Conservation (phyloP, 345 rosid genomes). For the Populus simonii region DNA sequence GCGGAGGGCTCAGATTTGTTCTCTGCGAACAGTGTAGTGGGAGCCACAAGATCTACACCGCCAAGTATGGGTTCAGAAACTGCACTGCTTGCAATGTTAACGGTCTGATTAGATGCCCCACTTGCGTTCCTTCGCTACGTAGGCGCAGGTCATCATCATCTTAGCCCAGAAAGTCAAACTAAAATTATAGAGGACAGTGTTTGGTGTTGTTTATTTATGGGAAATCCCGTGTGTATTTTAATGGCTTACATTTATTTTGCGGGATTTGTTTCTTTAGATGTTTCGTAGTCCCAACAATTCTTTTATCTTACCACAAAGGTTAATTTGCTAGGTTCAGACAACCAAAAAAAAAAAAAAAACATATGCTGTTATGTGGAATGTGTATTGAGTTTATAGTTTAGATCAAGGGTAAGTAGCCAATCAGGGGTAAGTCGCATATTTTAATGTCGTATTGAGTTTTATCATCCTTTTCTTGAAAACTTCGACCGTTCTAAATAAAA, state of each 20-base stretch:
- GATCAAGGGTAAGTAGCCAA: too few relatives aligned
- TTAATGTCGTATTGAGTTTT: too few relatives aligned
- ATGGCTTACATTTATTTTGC: background rate
- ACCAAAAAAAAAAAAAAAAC: too few relatives aligned
- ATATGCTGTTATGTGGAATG: too few relatives aligned
- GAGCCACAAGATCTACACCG: constrained; percentile 57
- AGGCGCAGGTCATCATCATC: constrained; percentile 15
- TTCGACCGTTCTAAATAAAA: too few relatives aligned
- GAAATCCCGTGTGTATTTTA: background rate
- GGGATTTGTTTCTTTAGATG: constrained; percentile 7
- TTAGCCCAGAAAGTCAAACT: background rate
- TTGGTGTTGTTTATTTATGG: background rate
- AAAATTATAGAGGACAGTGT: background rate
- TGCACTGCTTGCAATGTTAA: constrained; percentile 45
- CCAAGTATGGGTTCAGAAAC: constrained; percentile 37
- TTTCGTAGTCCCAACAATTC: too few relatives aligned
- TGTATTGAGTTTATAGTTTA: too few relatives aligned
- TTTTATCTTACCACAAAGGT: too few relatives aligned
- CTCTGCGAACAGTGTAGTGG: constrained; percentile 51
- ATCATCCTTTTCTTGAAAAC: too few relatives aligned
- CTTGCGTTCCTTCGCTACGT: constrained; percentile 24
- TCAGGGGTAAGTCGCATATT: too few relatives aligned
- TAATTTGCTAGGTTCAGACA: too few relatives aligned
- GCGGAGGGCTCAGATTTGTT: constrained; percentile 55
- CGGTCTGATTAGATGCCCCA: constrained; percentile 46